Evolutionary conservation across 805 yeast genomes (phyloP).

Genomic region (Yarrowia divulgata): DNA sequence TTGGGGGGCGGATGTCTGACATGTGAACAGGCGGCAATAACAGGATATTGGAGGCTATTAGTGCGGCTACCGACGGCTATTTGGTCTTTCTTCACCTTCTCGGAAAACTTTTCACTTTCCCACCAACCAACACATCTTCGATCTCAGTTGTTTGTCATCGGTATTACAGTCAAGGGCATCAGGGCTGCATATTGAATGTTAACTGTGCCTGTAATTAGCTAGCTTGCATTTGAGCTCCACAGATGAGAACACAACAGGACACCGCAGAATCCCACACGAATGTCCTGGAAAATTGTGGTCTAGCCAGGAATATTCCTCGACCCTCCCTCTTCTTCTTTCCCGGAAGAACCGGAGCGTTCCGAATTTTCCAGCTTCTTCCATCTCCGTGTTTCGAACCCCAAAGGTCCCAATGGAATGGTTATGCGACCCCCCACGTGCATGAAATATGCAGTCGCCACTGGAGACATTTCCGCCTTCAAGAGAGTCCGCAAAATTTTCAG

Average conservation of each 20-base stretch:
- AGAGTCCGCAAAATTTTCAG: not conserved
- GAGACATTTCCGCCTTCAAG: conserved; percentile 13
- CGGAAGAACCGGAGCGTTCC: conserved; percentile 1
- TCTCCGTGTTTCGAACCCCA: conserved; percentile 1
- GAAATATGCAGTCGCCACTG: conserved; percentile 26
- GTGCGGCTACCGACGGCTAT: not conserved
- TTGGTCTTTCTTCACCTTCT: too few relatives aligned
- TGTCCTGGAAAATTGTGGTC: not conserved
- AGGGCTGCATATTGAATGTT: conserved; percentile 13
- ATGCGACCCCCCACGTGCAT: conserved; percentile 10
- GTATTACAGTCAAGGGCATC: not conserved
- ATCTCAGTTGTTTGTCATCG: not conserved
- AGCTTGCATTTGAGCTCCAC: not conserved
- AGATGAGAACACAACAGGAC: not conserved
- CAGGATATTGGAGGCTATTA: not conserved
- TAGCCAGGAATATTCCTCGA: not conserved
- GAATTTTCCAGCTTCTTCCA: conserved; percentile 21
- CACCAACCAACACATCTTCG: too few relatives aligned
- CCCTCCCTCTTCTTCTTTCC: not conserved
- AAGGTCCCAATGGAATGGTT: conserved; percentile 19
- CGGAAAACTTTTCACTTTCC: too few relatives aligned
- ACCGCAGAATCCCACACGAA: not conserved
- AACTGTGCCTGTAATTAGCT: too few relatives aligned
- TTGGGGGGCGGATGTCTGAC: not conserved
- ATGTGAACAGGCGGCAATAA: not conserved